Conservation (phyloP, 2,329 filamentous ascomycete species). For the Phialophora expanda region DNA sequence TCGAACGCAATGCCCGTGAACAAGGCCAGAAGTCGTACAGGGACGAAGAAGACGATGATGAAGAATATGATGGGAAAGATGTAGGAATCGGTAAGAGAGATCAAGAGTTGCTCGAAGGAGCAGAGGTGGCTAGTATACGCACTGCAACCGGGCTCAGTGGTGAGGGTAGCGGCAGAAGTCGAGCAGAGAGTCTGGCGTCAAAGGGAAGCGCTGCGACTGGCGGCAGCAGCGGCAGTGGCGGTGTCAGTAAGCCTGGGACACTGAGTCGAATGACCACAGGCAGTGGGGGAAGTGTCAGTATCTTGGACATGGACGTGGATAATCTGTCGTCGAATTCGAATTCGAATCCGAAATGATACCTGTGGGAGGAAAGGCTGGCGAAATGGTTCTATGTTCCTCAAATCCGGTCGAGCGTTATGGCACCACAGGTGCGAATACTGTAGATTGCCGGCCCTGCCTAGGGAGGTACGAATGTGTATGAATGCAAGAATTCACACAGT, state of each 20-base stretch:
- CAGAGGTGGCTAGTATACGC: constrained; percentile 66
- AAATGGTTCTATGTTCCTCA: background rate
- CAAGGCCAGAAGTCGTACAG: constrained; percentile 55
- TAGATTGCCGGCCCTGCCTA: too few relatives aligned
- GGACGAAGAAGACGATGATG: constrained; percentile 61
- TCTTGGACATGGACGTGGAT: constrained; percentile 33
- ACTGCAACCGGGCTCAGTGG: constrained; percentile 37
- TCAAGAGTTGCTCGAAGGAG: constrained; percentile 73
- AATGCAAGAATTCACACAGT: background rate
- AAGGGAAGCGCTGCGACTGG: background rate
- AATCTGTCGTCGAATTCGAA: constrained; percentile 21
- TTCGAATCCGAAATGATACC: constrained; percentile 5
- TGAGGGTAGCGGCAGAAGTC: constrained; percentile 22
- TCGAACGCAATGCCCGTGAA: constrained; percentile 78
- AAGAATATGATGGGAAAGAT: constrained; percentile 52
- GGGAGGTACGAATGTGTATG: background rate
- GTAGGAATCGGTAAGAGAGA: constrained; percentile 53
- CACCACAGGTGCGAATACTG: background rate
- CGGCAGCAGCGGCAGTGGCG: constrained; percentile 2
- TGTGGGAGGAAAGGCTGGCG: background rate
- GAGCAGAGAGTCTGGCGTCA: constrained; percentile 27
- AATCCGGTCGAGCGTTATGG: background rate
- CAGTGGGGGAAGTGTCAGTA: constrained; percentile 22
- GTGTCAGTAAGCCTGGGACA: constrained; percentile 11
- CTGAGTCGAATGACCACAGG: constrained; percentile 18